Evolutionary conservation across 345 rosid species (phyloP), one percentile per base, ranked within the genome.

Genomic region (Citrus mangshanensis): DNA sequence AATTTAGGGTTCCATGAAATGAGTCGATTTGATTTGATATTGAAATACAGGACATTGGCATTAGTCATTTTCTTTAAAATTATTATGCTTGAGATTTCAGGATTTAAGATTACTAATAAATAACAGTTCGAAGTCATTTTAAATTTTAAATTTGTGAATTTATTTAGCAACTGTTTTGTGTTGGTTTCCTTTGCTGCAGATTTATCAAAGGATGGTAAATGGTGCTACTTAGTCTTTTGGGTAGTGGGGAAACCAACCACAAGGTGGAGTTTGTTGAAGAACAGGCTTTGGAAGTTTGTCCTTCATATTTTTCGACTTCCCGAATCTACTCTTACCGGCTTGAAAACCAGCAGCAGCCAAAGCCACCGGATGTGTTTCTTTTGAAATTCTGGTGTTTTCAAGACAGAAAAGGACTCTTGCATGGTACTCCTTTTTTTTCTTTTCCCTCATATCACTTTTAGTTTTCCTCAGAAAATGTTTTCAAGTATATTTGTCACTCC

Each of bases 181-280:
- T 76, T 49, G 21, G 16, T 51, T 35, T n/a, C 68, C 9, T 63
- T 61, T 76, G 24, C 42, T 81, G 64, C 61, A 92, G 95, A 92
- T 87, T 24, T 84, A 51, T 85, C 89, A 37, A 92, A 92, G 19
- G 95, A 91, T 83, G 91, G 95, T 24, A 90, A 91, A 79, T 89
- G 95, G 93, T 87, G 92, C 87, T 91, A 88, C 79, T 0, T 89
- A 79, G 86, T 90, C 78, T 83, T 90, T 64, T 90, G 95, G 95
- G 92, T 90, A 83, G 82, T 70, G 77, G 95, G 92, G 27, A 84
- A 87, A 69, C 74, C 82, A 35, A 78, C 72, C 60, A 86, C 92
- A 51, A 83, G 88, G 79, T 92, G 93, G 95, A 81, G 54, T 81
- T 78, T 90, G 81, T 80, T 90, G 83, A 85, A 92, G 86, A 88